A percentile compares a stretch with the other conserved stretches of the same genome.
Conservation (phyloP, 2,329 filamentous ascomycete genomes). For the Didymella sp. region DNA sequence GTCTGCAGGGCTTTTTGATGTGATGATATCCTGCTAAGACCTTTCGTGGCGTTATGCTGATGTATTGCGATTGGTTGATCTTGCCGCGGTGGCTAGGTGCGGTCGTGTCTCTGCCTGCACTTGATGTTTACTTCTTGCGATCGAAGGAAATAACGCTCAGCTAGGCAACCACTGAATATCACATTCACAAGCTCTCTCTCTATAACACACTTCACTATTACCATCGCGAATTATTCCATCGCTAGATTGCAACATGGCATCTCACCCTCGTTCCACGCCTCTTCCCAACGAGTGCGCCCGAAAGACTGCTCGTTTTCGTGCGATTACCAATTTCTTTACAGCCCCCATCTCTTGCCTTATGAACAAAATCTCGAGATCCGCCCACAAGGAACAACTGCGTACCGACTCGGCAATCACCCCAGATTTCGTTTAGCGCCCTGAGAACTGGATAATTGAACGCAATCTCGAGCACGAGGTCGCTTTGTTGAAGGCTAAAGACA, state of each 20-base stretch:
- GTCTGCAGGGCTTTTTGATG: not conserved
- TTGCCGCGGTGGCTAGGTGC: not conserved
- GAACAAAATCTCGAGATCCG: not conserved
- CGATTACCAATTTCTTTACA: not conserved
- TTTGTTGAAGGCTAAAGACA: not conserved
- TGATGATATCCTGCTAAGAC: not conserved
- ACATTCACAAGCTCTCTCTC: not conserved
- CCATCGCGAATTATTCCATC: not conserved
- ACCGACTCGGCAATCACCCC: conserved; percentile 1
- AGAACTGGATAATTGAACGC: conserved; percentile 2
- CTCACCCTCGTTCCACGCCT: not conserved
- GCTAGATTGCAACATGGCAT: not conserved
- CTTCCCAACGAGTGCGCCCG: not conserved
- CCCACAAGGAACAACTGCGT: too few species aligned
- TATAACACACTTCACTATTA: not conserved
- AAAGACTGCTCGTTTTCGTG: not conserved
- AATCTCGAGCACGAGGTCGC: not conserved
- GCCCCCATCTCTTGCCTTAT: not conserved
- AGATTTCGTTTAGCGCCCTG: not conserved
- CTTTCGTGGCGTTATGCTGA: not conserved
- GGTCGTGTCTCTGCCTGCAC: not conserved
- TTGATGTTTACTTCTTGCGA: not conserved
- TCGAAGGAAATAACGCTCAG: not conserved
- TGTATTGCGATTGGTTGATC: not conserved
- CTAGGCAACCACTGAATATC: not conserved